These are phyloP conservation scores for Fusarium gaditjirri DNA, from an alignment of 2,329 filamentous ascomycete species.

Conservation along the genomic window DNA sequence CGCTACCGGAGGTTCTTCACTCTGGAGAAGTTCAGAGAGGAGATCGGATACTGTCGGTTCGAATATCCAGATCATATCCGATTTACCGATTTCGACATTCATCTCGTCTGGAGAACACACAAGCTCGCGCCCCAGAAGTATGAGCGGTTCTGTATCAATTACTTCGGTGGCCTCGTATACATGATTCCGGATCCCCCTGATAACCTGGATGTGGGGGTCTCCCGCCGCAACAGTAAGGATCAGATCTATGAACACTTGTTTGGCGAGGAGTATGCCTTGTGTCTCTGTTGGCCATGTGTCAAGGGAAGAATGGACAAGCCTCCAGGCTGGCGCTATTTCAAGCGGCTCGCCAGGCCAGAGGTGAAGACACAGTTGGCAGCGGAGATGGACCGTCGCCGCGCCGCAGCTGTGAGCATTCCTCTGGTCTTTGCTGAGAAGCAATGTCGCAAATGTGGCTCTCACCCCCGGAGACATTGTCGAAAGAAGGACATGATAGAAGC, in stretches of 20 bases:
- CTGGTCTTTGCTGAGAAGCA: slow-evolving; percentile 18
- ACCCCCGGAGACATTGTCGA: slow-evolving; percentile 22
- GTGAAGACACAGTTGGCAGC: not conserved
- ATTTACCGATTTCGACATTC: slow-evolving; percentile 28
- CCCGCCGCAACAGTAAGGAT: not conserved
- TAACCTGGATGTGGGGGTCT: not conserved
- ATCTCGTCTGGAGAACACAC: slow-evolving; percentile 38
- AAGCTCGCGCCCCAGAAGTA: slow-evolving; percentile 23
- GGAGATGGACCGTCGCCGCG: slow-evolving; percentile 7
- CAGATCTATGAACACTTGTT: slow-evolving; percentile 21
- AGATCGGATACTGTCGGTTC: not conserved
- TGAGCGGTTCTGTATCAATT: slow-evolving; percentile 9
- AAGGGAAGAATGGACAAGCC: not conserved
- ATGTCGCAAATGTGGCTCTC: slow-evolving; percentile 32
- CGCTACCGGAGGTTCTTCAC: slow-evolving; percentile 32
- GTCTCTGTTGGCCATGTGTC: slow-evolving; percentile 37
- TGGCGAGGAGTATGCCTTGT: slow-evolving; percentile 19
- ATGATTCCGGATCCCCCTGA: slow-evolving; percentile 15
- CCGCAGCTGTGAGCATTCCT: slow-evolving; percentile 5
- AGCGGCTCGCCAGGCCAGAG: not conserved
- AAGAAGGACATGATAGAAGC: slow-evolving; percentile 2
- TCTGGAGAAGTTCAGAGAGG: not conserved
- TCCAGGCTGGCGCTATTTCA: not conserved
- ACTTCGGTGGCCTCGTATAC: slow-evolving; percentile 10
- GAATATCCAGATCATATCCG: not conserved